phyloP scores from a whole-genome alignment of 169 alveolate genomes.

The Cryptosporidium sp. region DNA sequence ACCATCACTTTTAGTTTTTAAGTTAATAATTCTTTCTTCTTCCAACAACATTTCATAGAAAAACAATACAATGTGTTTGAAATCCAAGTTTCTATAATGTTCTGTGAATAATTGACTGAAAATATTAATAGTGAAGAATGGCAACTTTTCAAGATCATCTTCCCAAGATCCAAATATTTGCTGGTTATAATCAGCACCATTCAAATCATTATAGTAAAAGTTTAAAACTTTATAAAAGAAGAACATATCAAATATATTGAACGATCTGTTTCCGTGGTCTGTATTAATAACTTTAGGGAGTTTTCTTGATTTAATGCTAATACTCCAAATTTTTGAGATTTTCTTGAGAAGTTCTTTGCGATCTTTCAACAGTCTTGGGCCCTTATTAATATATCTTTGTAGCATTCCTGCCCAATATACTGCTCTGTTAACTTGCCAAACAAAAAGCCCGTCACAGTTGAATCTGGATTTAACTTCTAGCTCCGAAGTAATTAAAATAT shows the following conservation, averaged over 20 bases:
- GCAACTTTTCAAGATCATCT: constrained; percentile 21
- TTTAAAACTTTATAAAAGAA: constrained; percentile 44
- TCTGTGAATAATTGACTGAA: constrained; percentile 16
- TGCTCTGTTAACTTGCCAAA: constrained; percentile 72
- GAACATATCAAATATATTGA: constrained; percentile 65
- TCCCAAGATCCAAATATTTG: constrained; percentile 26
- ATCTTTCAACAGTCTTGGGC: constrained; percentile 37
- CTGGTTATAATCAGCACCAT: not conserved
- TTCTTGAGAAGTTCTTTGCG: not conserved
- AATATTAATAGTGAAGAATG: constrained; percentile 13
- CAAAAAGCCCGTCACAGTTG: constrained; percentile 45
- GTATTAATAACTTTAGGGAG: constrained; percentile 28
- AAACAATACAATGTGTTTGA: constrained; percentile 34
- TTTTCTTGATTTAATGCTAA: constrained; percentile 7
- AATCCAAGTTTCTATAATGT: constrained; percentile 28
- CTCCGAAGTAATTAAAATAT: constrained; percentile 37
- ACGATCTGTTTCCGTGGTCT: not conserved
- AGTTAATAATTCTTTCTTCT: constrained; percentile 46
- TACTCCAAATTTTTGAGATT: constrained; percentile 17
- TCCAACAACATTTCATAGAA: constrained; percentile 57
- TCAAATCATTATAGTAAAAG: constrained; percentile 21
- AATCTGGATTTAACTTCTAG: constrained; percentile 24
- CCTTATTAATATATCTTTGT: constrained; percentile 63
- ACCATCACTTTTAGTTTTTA: constrained; percentile 23
- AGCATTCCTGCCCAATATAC: constrained; percentile 74